Evolutionary conservation across 768 basidiomycete species (phyloP).

Genomic region (Mycena crocata): DNA sequence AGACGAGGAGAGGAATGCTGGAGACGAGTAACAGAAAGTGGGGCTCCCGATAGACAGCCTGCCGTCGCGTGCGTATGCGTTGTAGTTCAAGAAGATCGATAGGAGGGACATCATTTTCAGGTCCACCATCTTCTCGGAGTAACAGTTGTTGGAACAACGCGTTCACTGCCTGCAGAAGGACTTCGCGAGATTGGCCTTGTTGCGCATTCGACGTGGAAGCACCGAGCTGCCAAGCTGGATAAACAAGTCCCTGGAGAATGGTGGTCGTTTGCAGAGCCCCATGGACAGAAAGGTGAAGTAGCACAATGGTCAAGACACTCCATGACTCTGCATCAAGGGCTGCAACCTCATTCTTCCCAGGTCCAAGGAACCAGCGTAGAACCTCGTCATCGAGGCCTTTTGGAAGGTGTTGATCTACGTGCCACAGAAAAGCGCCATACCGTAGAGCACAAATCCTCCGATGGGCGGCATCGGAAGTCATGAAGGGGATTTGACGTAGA

Average conservation of each 20-base stretch:
- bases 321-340: slow-evolving; percentile 72
- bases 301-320: slow-evolving; percentile 71
- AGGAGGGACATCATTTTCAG: slow-evolving; percentile 50
- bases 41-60: slow-evolving; percentile 73
- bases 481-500: slow-evolving; percentile 73
- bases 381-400: slow-evolving; percentile 78
- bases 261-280: slow-evolving; percentile 81
- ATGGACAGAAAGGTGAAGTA: slow-evolving; percentile 72
- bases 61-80: slow-evolving; percentile 74
- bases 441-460: slow-evolving; percentile 68
- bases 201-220: slow-evolving; percentile 52
- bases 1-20: slow-evolving; percentile 76
- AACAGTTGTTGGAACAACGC: slow-evolving; percentile 70
- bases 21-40: slow-evolving; percentile 74
- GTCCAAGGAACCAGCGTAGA: slow-evolving; percentile 76
- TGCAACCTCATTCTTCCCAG: slow-evolving; percentile 72
- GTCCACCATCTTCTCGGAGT: slow-evolving; percentile 61
- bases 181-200: slow-evolving; percentile 55
- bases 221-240: slow-evolving; percentile 79
- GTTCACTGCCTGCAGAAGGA: slow-evolving; percentile 73
- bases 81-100: slow-evolving; percentile 73
- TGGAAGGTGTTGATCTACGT: slow-evolving; percentile 83
- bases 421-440: slow-evolving; percentile 77
- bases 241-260: slow-evolving; percentile 79
- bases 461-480: slow-evolving; percentile 59